Evolutionary conservation across 805 yeast genomes (phyloP), one percentile per base, ranked within the genome.

Genomic region (Teunomyces cretensis): DNA sequence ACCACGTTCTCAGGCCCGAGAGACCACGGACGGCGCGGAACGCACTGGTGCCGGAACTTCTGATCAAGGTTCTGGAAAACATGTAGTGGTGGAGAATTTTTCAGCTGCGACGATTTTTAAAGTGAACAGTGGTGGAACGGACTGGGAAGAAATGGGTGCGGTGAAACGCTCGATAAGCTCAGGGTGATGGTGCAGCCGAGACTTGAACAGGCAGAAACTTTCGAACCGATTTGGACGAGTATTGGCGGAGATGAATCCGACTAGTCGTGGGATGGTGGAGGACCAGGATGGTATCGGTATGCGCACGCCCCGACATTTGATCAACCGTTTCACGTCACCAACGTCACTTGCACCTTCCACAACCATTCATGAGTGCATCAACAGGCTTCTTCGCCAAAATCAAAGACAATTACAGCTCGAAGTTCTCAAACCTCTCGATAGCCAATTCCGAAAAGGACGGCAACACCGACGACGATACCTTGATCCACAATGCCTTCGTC

Each of bases 401-500:
- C 47, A 70, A 62, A 42, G 67, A 65, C 44, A 69, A 67, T 44
- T 68, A 68, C 50, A 62, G 62, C 42, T 57, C 58, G 42, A 67
- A 68, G 53, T 67, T 72, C 40, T 64, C 74, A 12, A 67, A 61
- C 37, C 57, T 72, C 30, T 61, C 72, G 2, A 47, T 70, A 8
- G 52, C 67, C 12, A 50, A 57, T 22, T 49, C 53, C 4, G 77
- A 72, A 31, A 66, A 63, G 36, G 77, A 72, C 54, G 77, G 77
- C 4, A 42, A 46, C 41, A 45, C 61, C 2, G 71, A 63, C 31
- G 65, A 65, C 39, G 73, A 67, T 27, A 72, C 77, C 1, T 58
- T 72, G 44, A 64, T 72, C 49, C 76, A 72, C 58, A 64, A 67
- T 48, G 75, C 77, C 2, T 71, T 72, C 48, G 70, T 70, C 32